A percentile compares a stretch with the other conserved stretches of the same genome.
These are phyloP conservation scores for Acer campestre DNA, from an alignment of 345 rosid species.

Conservation along the genomic window DNA sequence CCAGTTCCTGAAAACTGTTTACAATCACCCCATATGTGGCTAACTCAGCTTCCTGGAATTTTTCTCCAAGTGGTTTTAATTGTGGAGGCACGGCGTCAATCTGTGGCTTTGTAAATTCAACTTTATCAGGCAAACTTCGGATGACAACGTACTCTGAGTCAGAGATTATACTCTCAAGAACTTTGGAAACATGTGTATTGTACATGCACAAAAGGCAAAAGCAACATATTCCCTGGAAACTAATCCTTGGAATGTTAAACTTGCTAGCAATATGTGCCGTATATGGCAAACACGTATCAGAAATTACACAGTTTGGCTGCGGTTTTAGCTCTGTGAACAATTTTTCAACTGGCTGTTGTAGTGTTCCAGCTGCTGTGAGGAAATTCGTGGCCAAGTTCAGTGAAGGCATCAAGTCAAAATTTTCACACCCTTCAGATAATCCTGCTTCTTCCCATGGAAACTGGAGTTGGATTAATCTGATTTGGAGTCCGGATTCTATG, in stretches of 20 bases:
- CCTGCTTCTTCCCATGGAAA: conserved; percentile 9
- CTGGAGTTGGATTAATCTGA: background rate
- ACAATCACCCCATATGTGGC: conserved; percentile 34
- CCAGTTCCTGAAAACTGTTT: conserved; percentile 42
- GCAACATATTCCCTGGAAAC: conserved; percentile 37
- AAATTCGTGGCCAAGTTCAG: background rate
- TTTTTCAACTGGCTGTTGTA: conserved; percentile 17
- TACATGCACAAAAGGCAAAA: conserved; percentile 35
- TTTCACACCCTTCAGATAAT: conserved; percentile 3
- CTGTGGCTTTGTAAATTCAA: conserved; percentile 32
- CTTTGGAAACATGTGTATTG: background rate
- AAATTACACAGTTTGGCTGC: conserved; percentile 37
- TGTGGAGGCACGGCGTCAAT: conserved; percentile 11
- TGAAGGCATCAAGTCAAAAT: background rate
- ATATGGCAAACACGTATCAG: conserved; percentile 37
- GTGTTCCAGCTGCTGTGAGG: background rate
- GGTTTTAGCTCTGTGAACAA: conserved; percentile 16
- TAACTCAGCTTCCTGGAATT: conserved; percentile 30
- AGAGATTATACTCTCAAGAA: background rate
- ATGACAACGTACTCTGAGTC: conserved; percentile 20
- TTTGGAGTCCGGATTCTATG: background rate
- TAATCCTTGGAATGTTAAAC: conserved; percentile 36
- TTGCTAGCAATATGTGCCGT: conserved; percentile 25
- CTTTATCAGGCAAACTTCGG: conserved; percentile 30
- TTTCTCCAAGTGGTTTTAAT: conserved; percentile 13